These are phyloP conservation scores for Alternaria consortialis DNA, from an alignment of 2,329 filamentous ascomycete species.

Conservation along the genomic window DNA sequence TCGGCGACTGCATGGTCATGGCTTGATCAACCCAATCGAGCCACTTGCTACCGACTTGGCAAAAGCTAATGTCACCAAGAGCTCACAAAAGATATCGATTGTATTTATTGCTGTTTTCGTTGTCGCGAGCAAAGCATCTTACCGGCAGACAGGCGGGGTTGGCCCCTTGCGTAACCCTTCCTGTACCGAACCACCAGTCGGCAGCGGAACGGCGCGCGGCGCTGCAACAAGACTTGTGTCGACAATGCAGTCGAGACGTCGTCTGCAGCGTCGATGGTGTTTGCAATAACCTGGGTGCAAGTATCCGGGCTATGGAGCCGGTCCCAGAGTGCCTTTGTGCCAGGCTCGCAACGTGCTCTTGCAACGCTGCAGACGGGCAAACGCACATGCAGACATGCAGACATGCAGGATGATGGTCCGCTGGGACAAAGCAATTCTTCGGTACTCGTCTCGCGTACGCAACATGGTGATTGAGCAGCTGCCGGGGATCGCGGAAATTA, in stretches of 20 bases:
- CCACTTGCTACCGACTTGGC: neutral
- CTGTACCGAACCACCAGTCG: conserved; percentile 15
- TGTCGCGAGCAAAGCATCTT: neutral
- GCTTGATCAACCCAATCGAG: conserved; percentile 2
- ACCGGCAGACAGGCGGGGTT: neutral
- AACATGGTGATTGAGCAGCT: conserved; percentile 21
- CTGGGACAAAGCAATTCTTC: conserved; percentile 21
- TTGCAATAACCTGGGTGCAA: conserved; percentile 10
- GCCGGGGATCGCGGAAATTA: conserved; percentile 29
- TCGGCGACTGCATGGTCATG: conserved; percentile 8
- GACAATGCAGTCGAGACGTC: conserved; percentile 24
- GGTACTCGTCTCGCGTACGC: conserved; percentile 34
- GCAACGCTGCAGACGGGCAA: conserved; percentile 18
- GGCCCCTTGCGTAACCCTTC: conserved; percentile 14
- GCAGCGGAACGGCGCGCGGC: conserved; percentile 37
- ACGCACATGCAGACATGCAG: conserved; percentile 28
- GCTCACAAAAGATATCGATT: neutral
- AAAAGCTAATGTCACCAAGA: conserved; percentile 4
- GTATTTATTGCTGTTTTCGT: neutral
- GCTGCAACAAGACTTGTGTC: conserved; percentile 25
- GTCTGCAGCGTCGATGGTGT: neutral
- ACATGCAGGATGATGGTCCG: conserved; percentile 23
- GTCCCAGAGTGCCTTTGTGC: conserved; percentile 1
- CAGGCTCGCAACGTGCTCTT: conserved; percentile 11
- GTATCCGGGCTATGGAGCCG: conserved; percentile 10